Evolutionary conservation across 352 stramenopile genomes (phyloP), one percentile per base, ranked within the genome.

Genomic region (Globisporangium lucens): DNA sequence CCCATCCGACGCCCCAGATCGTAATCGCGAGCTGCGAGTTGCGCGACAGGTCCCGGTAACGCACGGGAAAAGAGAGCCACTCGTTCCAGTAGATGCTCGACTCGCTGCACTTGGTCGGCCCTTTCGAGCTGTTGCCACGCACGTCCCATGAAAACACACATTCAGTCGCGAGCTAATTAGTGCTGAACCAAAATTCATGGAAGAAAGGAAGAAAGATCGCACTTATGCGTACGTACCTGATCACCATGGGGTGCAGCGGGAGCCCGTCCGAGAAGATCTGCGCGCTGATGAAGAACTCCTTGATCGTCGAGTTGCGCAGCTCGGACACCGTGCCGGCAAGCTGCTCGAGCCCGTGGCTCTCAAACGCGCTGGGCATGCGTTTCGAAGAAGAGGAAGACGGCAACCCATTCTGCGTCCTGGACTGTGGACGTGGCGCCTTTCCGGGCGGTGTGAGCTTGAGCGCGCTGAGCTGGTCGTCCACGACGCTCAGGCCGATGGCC

Each of bases 71-170:
- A 30, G 81, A 86, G 20, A 97, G 80, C 89, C 89, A 97, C 67
- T 96, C 85, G 71, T 91, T 91, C 88, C 88, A 96, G 71, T 94
- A 89, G 53, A 94, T 90, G 38, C 75, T 94, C 55, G 88, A 93
- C 67, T 93, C 89, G 67, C 84, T 94, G 77, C 82, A 91, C 72
- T 96, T 94, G 62, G 83, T 93, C 47, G 86, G 88, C 10, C 76
- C 82, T 63, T 93, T 94, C 51, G 88, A 93, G 70, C 87, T 88
- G 36, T 17, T 36, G 38, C 38, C 12, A 38, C 20, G 13, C 38
- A 46, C 22, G 43, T 6, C 15, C 20, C 9, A 61, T 38, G 24
- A 35, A 52, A 17, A 8, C n/a, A 73, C 22, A 64, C 22, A 58
- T n/a, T 27, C 46, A 70, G 6, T 29, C 3, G 38, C 1, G 20